A percentile compares a stretch with the other conserved stretches of the same genome.
These are phyloP conservation scores for Incumbomyces delicatus DNA, from an alignment of 2,329 filamentous ascomycete species.

Conservation along the genomic window DNA sequence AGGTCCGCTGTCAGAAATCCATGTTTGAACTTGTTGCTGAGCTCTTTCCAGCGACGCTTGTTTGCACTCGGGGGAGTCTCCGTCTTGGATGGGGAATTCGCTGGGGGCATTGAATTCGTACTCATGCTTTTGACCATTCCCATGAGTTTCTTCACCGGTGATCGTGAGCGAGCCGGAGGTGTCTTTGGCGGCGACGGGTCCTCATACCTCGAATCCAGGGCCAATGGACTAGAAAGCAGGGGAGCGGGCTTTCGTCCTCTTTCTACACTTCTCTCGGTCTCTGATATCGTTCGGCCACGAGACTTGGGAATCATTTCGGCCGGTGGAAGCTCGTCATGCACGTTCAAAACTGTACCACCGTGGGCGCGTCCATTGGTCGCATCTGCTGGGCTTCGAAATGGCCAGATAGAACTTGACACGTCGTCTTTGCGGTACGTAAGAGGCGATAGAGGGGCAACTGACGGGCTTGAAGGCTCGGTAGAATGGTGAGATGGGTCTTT, in stretches of 20 bases:
- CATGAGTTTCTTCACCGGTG: conserved; percentile 34
- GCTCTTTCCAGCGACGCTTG: conserved; percentile 25
- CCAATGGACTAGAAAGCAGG: not conserved
- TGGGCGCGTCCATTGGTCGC: not conserved
- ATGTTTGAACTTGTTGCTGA: conserved; percentile 32
- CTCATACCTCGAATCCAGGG: too few species aligned
- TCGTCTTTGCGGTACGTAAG: conserved; percentile 1
- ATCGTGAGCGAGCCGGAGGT: conserved; percentile 21
- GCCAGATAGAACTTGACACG: conserved; percentile 5
- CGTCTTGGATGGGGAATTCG: conserved; percentile 13
- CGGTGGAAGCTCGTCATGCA: too few species aligned
- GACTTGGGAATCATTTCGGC: too few species aligned
- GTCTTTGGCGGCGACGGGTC: conserved; percentile 10
- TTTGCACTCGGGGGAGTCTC: conserved; percentile 12
- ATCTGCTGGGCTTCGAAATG: conserved; percentile 1
- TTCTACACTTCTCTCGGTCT: not conserved
- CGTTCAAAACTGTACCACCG: too few species aligned
- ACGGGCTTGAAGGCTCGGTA: not conserved
- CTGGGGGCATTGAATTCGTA: conserved; percentile 21
- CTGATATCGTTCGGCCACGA: too few species aligned
- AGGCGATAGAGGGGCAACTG: not conserved
- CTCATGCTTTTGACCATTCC: conserved; percentile 30
- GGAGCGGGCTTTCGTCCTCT: not conserved
- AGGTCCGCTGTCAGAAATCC: conserved; percentile 22
- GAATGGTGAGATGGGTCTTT: conserved; percentile 9